Evolutionary conservation across 768 basidiomycete genomes (phyloP), one percentile per base, ranked within the genome.

Genomic region (Amanita rimosa): DNA sequence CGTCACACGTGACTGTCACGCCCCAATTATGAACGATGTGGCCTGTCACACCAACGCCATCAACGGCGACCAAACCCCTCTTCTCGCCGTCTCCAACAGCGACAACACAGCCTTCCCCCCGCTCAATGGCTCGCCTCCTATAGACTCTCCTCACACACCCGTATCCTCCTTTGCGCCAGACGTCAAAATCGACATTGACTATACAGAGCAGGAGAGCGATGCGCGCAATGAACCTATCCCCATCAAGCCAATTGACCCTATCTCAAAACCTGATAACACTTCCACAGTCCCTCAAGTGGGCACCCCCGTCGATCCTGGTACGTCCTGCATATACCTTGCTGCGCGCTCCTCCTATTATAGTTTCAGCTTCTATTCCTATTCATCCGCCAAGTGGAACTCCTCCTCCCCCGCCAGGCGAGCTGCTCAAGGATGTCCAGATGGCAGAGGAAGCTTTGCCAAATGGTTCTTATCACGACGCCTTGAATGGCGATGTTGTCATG

Each of bases 1-100:
- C 53, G 76, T 78, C 73, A 79, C 77, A 65, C 72, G 81, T 83
- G 80, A 85, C 83, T 57, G 82, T 85, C 81, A 84, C 83, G 73
- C 75, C 70, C 69, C 70, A 68, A 72, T 70, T 70, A 83, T 83
- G 81, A 74, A 73, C 71, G 68, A 72, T 75, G 74, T 55, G 53
- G 63, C 61, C 53, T 60, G 64, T 68, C 69, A 68, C 62, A 60
- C 60, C 53, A 54, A 64, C 55, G 45, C 52, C 56, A 58, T 57
- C 56, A 57, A 57, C 58, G 57, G 56, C 57, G 61, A 60, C 52
- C 54, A 59, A 38, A 53, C 46, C 49, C 45, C 61, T 50, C 58
- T 61, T 39, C 53, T 54, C 62, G 57, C 62, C 55, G 59, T 66
- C 65, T 65, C 68, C 62, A 71, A 67, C 62, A 64, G 59, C 58